Evolutionary conservation across 148 eudicot species (phyloP).

Genomic region (Pharnaceum exiguum): DNA sequence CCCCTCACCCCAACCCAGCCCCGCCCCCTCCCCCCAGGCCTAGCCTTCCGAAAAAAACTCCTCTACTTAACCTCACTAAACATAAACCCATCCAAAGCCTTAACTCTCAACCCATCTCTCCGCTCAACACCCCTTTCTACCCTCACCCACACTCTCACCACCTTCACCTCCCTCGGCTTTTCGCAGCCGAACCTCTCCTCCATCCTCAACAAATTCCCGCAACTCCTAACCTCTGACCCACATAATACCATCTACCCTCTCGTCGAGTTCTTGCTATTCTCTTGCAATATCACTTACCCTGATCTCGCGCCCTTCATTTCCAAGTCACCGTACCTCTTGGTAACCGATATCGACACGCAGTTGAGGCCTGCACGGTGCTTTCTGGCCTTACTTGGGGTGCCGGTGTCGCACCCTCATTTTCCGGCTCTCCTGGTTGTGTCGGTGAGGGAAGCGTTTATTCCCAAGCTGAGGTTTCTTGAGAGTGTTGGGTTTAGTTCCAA

Average conservation of each 20-base stretch:
- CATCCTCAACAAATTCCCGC: conserved; percentile 69
- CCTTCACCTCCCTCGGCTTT: conserved; percentile 61
- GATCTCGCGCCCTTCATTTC: conserved; percentile 40
- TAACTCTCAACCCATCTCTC: conserved; percentile 57
- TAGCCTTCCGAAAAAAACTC: conserved; percentile 58
- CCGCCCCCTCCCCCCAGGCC: conserved; percentile 29
- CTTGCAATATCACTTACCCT: conserved; percentile 38
- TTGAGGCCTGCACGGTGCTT: conserved; percentile 65
- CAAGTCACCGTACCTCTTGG: conserved; percentile 74
- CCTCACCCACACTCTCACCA: conserved; percentile 43
- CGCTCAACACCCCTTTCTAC: conserved; percentile 54
- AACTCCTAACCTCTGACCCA: conserved; percentile 69
- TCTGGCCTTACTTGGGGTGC: conserved; percentile 48
- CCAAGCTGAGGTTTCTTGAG: conserved; percentile 44
- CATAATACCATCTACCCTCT: conserved; percentile 53
- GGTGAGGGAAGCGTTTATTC: conserved; percentile 43
- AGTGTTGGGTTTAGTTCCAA: conserved; percentile 44
- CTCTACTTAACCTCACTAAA: conserved; percentile 65
- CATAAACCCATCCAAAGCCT: conserved; percentile 66
- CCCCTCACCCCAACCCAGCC: conserved; percentile 9
- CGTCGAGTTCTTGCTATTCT: conserved; percentile 58
- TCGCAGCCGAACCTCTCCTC: conserved; percentile 53
- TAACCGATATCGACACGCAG: conserved; percentile 45
- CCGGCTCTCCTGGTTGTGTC: conserved; percentile 55
- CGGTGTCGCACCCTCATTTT: conserved; percentile 37